Conservation (phyloP, 1,139 yeast genomes). For the Debaryomyces psychrophilus region DNA sequence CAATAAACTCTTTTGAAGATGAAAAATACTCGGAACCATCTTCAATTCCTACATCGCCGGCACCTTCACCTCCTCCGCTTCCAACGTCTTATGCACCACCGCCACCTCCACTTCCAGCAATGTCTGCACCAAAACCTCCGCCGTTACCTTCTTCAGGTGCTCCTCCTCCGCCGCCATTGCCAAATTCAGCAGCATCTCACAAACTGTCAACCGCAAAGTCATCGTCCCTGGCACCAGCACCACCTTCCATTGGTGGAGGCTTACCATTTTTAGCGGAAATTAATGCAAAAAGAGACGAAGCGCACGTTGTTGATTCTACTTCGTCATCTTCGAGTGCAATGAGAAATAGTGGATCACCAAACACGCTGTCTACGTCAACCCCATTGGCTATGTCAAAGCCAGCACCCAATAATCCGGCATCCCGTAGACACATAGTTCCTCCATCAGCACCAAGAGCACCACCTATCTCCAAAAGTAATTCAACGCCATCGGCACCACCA, state of each 20-base stretch:
- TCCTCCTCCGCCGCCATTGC: conserved; percentile 24
- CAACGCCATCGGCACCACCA: conserved; percentile 17
- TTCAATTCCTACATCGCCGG: conserved; percentile 17
- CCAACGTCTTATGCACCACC: conserved; percentile 23
- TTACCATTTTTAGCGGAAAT: conserved; percentile 60
- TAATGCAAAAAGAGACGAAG: conserved; percentile 55
- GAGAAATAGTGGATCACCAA: conserved; percentile 6
- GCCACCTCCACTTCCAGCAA: conserved; percentile 26
- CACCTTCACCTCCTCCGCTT: conserved; percentile 24
- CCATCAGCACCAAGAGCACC: conserved; percentile 14
- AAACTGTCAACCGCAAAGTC: conserved; percentile 16
- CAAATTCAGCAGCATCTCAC: conserved; percentile 28
- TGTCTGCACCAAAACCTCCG: conserved; percentile 15
- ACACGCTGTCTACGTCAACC: background rate
- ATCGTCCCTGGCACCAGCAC: conserved; percentile 28
- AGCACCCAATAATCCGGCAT: background rate
- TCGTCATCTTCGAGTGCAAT: conserved; percentile 5
- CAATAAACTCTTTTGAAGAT: conserved; percentile 18
- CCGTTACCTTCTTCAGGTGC: conserved; percentile 17
- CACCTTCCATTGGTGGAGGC: conserved; percentile 24
- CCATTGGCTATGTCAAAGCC: conserved; percentile 6
- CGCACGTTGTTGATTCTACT: conserved; percentile 58
- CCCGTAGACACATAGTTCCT: conserved; percentile 1
- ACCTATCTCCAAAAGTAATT: conserved; percentile 16
- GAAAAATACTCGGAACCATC: conserved; percentile 14